These are phyloP conservation scores for Eleusine indica DNA, from an alignment of 176 grass and related monocot species.

Conservation along the genomic window DNA sequence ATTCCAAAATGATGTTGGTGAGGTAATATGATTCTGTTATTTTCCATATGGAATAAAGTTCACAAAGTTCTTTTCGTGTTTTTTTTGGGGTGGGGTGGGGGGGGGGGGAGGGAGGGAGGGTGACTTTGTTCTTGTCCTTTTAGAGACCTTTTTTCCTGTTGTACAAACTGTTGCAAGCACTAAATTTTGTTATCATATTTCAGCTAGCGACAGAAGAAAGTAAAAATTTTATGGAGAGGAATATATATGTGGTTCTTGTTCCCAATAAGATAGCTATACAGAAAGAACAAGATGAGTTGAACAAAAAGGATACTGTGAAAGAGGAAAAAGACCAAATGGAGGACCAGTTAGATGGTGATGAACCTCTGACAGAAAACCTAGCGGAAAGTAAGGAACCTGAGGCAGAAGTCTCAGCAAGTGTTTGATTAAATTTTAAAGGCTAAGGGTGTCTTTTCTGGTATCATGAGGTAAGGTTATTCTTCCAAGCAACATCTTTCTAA, in stretches of 20 bases:
- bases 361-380: conserved; percentile 10
- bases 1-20: conserved; percentile 88
- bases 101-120: not conserved
- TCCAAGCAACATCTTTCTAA: not conserved
- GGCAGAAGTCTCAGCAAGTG: conserved; percentile 65
- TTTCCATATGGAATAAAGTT: not conserved
- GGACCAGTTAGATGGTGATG: conserved; percentile 34
- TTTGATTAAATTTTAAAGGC: conserved; percentile 51
- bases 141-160: not conserved
- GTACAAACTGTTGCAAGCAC: not conserved
- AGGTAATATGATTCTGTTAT: conserved; percentile 60
- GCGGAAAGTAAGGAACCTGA: conserved; percentile 49
- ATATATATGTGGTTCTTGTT: conserved; percentile 78
- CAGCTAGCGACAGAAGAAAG: conserved; percentile 86
- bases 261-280: conserved; percentile 90
- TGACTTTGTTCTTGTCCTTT: conserved; percentile 12
- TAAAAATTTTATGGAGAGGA: conserved; percentile 76
- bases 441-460: conserved; percentile 15
- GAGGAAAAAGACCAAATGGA: conserved; percentile 29
- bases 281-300: conserved; percentile 68
- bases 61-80: not conserved
- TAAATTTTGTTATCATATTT: conserved; percentile 37
- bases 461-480: conserved; percentile 32
- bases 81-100: not conserved
- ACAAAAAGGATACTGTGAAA: conserved; percentile 58